Percentiles rank a stretch among this genome's conserved stretches.
Evolutionary conservation across 1,284 basidiomycete species (phyloP).

Genomic region (Trichosporon coremiiforme): DNA sequence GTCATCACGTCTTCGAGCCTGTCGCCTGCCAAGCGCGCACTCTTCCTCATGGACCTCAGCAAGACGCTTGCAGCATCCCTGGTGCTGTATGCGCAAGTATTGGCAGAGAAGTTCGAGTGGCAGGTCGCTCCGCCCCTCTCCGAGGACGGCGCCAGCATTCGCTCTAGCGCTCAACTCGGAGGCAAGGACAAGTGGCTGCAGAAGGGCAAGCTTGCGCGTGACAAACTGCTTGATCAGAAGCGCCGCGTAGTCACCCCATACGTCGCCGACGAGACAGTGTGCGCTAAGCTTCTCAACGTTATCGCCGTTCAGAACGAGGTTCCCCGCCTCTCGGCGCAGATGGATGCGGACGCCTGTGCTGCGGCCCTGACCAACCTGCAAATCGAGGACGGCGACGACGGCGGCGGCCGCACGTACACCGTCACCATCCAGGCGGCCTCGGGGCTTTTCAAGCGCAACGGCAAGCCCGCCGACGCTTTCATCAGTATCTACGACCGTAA

Average conservation of each 20-base stretch:
- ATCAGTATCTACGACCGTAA: constrained; percentile 44
- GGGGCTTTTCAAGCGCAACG: constrained; percentile 43
- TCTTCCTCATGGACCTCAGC: constrained; percentile 55
- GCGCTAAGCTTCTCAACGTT: constrained; percentile 56
- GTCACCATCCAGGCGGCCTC: constrained; percentile 50
- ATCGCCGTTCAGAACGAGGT: constrained; percentile 35
- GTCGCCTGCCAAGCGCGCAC: constrained; percentile 52
- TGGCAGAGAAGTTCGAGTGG: constrained; percentile 47
- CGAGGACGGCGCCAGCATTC: neutral
- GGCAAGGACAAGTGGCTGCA: constrained; percentile 56
- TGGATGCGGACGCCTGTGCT: constrained; percentile 5
- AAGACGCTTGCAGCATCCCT: constrained; percentile 51
- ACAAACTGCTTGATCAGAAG: constrained; percentile 38
- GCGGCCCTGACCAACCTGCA: constrained; percentile 28
- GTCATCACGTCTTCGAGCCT: constrained; percentile 52
- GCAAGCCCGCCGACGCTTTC: constrained; percentile 51
- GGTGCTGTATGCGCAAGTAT: constrained; percentile 50
- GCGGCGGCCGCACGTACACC: constrained; percentile 48
- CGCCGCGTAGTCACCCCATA: constrained; percentile 25
- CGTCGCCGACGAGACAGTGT: constrained; percentile 30
- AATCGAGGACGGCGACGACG: constrained; percentile 48
- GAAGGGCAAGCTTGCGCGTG: constrained; percentile 54
- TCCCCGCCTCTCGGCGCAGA: neutral
- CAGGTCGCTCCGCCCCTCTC: constrained; percentile 42
- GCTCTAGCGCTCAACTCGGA: constrained; percentile 26